Base-by-base conservation (phyloP, 2,329 filamentous ascomycete genomes). In the Tolypocladium album region DNA sequence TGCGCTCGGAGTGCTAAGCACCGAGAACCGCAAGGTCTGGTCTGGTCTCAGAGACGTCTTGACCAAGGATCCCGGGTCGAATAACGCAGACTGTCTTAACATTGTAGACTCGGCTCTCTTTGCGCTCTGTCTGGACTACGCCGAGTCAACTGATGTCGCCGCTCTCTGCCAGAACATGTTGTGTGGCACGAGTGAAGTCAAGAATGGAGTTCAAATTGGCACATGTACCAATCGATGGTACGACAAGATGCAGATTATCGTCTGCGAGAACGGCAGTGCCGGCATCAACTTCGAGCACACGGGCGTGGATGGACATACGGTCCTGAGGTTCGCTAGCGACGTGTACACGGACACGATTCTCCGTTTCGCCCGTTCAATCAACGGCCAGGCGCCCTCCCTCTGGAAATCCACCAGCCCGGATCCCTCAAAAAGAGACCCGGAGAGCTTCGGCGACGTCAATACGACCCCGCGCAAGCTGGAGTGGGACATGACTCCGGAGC, bases 241-340 rank as follows among this genome's bases (percentile, higher is more conserved):
- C 70, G 94, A 99, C 76, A 99, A 99, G 78, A 81, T 99, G 56
- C 94, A 99, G 71, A 97, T 99, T 63, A 97, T 99, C 59, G 94
- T 99, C 57, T 97, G 94, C 81, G 96, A 96, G 77, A 99, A 97
- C 74, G 94, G 94, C 60, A 96, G 91, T 70, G 94, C 94, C 0
- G 94, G 94, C 7, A 97, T 99, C 84, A 99, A 99, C 76, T 97
- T 99, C 68, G 94, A 99, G 73, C 94, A 99, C 70, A 99, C 94
- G 0, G 94, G 94, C 65, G 93, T 99, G 6, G 94, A 99, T 69
- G 94, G 94, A 1, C 94, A 99, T 71, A 99, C 94, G 0, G 94
- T 99, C 27, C 82, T 99, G 58, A 88, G 94, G 7, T 97, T 99
- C 68, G 94, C 94, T 20, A 96, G 92, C 63, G 94, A 99, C 67